Evolutionary conservation across 805 yeast species (phyloP), one percentile per base, ranked within the genome.

Genomic region (Wickerhamiella galacta): DNA sequence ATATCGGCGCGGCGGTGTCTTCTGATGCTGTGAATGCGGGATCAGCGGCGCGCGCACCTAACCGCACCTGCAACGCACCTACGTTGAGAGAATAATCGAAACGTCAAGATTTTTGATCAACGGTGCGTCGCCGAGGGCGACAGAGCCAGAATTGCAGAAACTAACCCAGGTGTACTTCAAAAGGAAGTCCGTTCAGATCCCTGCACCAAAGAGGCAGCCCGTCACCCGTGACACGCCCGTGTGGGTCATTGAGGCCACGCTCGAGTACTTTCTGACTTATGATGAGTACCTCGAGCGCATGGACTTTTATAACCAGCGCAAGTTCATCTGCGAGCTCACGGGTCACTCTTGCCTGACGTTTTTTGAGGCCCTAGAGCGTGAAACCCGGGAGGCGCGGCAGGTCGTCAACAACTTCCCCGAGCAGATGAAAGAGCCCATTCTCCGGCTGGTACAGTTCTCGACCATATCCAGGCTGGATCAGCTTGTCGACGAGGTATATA

Each of bases 301-400:
- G 46, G 61, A 58, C 41, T 58, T 55, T 40, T 58, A 58, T 44
- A 44, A 37, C 30, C 56, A 52, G 39, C 72, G 72, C 43, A 79
- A 81, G 52, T 90, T 90, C 56, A 90, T 83, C 9, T 90, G 96
- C 58, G 98, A 90, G 56, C 77, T 87, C 31, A 81, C 95, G 1
- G 98, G 98, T 10, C 80, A 82, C 47, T 76, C 95, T 12, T 77
- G 92, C 46, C 64, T 87, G 37, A 81, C 95, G 1, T 90, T 69
- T 52, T 85, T 85, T 52, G 92, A 90, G 47, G 98, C 96, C 0
- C 63, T 70, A 28, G 70, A 72, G 34, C 72, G 78, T 38, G 98
- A 87, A 57, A 66, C 40, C 24, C 31, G 33, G 4, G 58, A 53
- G 39, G 42, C 71, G 47, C 46, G 62, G 31, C 44, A 68, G 39